phyloP scores from a whole-genome alignment of 257 asterid species.

The Plantago ovata region DNA sequence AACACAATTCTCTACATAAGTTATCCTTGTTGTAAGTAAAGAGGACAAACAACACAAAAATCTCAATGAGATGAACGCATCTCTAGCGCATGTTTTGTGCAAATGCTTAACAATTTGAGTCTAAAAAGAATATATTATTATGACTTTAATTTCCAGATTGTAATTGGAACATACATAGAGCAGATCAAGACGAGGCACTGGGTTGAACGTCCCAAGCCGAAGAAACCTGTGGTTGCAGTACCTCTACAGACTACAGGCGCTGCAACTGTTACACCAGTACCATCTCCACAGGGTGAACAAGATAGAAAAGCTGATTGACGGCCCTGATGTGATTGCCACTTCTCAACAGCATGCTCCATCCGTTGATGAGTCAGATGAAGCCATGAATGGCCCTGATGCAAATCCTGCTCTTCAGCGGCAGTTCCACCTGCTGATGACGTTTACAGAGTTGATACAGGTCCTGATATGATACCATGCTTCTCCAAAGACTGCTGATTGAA shows the following conservation, averaged over 20 bases:
- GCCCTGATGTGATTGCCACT: not conserved
- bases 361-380: not conserved
- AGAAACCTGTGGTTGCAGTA: constrained; percentile 3
- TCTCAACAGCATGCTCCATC: constrained; percentile 10
- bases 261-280: constrained; percentile 9
- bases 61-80: too few species aligned
- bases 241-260: constrained; percentile 6
- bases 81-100: too few species aligned
- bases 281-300: not conserved
- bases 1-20: too few species aligned
- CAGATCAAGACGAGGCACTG: constrained; percentile 9
- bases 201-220: constrained; percentile 14
- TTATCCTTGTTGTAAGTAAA: too few species aligned
- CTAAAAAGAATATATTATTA: not conserved
- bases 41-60: too few species aligned
- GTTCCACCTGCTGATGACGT: constrained; percentile 2
- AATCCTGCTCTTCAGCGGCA: not conserved
- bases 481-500: constrained; percentile 16
- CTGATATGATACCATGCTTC: constrained; percentile 7
- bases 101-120: too few species aligned
- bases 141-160: constrained; percentile 21
- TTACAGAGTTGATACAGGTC: constrained; percentile 4
- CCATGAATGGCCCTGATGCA: constrained; percentile 7
- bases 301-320: not conserved
- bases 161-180: constrained; percentile 27